Percentiles rank a stretch among this genome's conserved stretches.
Evolutionary conservation across 345 rosid species (phyloP).

Genomic region (Ceriops tagal): DNA sequence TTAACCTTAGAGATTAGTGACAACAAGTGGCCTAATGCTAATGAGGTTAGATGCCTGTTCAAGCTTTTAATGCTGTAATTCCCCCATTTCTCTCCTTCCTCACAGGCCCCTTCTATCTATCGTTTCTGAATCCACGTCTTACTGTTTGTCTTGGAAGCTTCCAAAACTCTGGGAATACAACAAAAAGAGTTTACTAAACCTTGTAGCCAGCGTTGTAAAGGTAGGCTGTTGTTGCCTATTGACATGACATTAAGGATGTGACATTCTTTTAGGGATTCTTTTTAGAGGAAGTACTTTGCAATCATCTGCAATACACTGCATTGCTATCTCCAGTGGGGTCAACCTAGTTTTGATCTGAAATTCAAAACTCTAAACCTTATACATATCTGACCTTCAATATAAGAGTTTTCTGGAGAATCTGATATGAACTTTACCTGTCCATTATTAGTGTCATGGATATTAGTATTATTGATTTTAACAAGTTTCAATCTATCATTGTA

Average conservation of each 20-base stretch:
- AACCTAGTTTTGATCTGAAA: not conserved
- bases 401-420: too few species aligned
- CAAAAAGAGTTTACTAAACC: constrained; percentile 87
- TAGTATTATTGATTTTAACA: not conserved
- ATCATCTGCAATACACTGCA: not conserved
- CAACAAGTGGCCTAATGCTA: constrained; percentile 84
- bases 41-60: constrained; percentile 54
- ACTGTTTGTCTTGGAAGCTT: constrained; percentile 47
- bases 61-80: not conserved
- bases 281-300: not conserved
- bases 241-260: too few species aligned
- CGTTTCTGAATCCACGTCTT: constrained; percentile 18
- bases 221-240: constrained; percentile 29
- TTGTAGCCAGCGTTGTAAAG: constrained; percentile 73
- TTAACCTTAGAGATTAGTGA: constrained; percentile 95
- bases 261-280: too few species aligned
- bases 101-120: not conserved
- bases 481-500: not conserved
- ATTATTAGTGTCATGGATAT: not conserved
- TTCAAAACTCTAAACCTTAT: not conserved
- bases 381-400: too few species aligned
- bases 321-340: not conserved
- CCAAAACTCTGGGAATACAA: constrained; percentile 85
- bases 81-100: not conserved
- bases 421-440: too few species aligned